Conservation (phyloP, 169 alveolate species). For the Plasmodium vivax region DNA sequence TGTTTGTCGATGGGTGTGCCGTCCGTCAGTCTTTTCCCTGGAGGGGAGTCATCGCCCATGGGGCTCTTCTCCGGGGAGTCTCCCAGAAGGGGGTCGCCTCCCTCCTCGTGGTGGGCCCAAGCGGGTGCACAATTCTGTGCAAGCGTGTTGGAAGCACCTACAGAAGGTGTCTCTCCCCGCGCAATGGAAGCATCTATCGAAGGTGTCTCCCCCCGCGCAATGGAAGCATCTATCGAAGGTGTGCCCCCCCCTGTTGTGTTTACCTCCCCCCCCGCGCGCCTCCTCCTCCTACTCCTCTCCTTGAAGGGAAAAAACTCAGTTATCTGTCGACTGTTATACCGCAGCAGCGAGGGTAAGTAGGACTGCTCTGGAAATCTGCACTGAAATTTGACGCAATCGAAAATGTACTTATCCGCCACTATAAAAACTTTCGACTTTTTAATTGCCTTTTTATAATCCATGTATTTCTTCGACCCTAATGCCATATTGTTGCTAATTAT, state of each 20-base stretch:
- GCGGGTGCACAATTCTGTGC: neutral
- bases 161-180: neutral
- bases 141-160: neutral
- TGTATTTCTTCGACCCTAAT: constrained; percentile 55
- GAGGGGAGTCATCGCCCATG: neutral
- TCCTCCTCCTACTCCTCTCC: neutral
- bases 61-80: neutral
- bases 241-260: too few relatives aligned
- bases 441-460: constrained; percentile 47
- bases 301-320: constrained; percentile 63
- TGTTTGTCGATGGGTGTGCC: neutral
- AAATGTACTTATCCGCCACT: constrained; percentile 44
- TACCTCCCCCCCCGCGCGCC: too few relatives aligned
- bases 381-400: constrained; percentile 25
- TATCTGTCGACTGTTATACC: constrained; percentile 33
- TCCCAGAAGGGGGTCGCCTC: neutral
- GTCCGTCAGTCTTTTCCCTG: neutral
- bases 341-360: constrained; percentile 27
- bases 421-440: constrained; percentile 53
- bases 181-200: too few relatives aligned
- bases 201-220: too few relatives aligned
- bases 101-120: neutral
- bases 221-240: too few relatives aligned
- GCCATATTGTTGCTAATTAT: constrained; percentile 73
- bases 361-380: constrained; percentile 57